Evolutionary conservation across 768 basidiomycete genomes (phyloP).

Genomic region (Pleurotus ostreatus): DNA sequence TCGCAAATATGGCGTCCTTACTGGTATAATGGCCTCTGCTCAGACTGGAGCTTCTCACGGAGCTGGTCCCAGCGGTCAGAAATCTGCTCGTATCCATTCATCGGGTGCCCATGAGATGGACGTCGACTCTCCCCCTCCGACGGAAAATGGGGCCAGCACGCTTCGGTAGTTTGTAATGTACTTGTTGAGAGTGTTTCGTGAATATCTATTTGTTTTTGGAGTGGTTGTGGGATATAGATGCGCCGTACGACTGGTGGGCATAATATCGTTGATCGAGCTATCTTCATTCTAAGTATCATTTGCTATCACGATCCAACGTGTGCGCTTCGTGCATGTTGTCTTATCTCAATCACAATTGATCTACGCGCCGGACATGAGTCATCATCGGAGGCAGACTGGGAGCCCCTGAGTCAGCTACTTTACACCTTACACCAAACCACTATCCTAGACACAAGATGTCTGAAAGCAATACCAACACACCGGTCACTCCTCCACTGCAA

Average conservation of each 20-base stretch:
- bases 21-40: constrained; percentile 69
- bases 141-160: constrained; percentile 19
- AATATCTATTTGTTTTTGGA: no score
- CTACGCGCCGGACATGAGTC: not conserved
- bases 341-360: not conserved
- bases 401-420: not conserved
- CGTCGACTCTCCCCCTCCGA: constrained; percentile 32
- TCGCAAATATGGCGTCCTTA: constrained; percentile 60
- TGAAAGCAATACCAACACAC: constrained; percentile 16
- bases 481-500: constrained; percentile 33
- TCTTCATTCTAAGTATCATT: no score
- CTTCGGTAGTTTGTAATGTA: not conserved
- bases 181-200: no score
- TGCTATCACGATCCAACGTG: no score
- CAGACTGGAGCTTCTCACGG: constrained; percentile 57
- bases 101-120: constrained; percentile 32
- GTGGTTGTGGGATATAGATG: no score
- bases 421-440: not conserved
- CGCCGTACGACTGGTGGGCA: no score
- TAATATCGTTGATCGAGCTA: no score
- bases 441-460: constrained; percentile 16
- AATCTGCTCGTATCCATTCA: constrained; percentile 45
- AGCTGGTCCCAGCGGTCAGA: constrained; percentile 72
- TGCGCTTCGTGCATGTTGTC: no score
- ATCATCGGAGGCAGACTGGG: not conserved